Percentiles rank a stretch among this genome's conserved stretches.
Conservation (phyloP, 768 basidiomycete genomes). For the Serpula lacrymans region DNA sequence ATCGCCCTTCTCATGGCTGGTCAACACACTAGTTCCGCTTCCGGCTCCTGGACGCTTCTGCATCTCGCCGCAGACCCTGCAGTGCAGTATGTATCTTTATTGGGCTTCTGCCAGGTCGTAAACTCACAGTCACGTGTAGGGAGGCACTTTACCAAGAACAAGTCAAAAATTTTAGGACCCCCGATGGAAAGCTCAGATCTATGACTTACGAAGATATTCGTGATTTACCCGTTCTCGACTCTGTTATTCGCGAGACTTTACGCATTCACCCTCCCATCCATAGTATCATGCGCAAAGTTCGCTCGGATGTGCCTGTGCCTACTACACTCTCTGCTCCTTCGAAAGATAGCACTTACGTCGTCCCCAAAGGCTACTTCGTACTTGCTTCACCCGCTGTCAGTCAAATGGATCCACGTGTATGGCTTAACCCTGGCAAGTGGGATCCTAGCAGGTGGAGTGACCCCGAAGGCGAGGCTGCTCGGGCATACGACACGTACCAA, state of each 20-base stretch:
- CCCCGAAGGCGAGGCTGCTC: slow-evolving; percentile 73
- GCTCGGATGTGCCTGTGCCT: slow-evolving; percentile 81
- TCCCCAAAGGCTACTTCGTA: slow-evolving; percentile 88
- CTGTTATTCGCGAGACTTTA: slow-evolving; percentile 90
- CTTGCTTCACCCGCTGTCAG: slow-evolving; percentile 86
- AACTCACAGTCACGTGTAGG: slow-evolving; percentile 37
- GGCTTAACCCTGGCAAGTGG: slow-evolving; percentile 72
- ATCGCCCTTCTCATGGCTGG: slow-evolving; percentile 99
- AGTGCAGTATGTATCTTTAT: slow-evolving; percentile 54
- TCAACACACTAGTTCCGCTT: slow-evolving; percentile 95
- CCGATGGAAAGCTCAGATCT: slow-evolving; percentile 75
- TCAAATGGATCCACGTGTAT: slow-evolving; percentile 81
- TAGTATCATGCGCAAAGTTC: slow-evolving; percentile 90
- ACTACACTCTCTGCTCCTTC: slow-evolving; percentile 74
- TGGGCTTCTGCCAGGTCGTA: background rate
- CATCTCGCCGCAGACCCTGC: slow-evolving; percentile 78
- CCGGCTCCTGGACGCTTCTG: slow-evolving; percentile 85
- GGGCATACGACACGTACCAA: slow-evolving; percentile 70
- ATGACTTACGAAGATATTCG: slow-evolving; percentile 87
- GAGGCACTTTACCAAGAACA: slow-evolving; percentile 90
- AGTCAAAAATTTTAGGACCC: slow-evolving; percentile 70
- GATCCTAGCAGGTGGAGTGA: slow-evolving; percentile 86
- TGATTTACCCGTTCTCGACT: slow-evolving; percentile 77
- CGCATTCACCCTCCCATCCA: slow-evolving; percentile 95
- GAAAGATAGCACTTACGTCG: slow-evolving; percentile 70